These are phyloP conservation scores for Thuja plicata DNA, from an alignment of 83 land plant species.

Conservation along the genomic window DNA sequence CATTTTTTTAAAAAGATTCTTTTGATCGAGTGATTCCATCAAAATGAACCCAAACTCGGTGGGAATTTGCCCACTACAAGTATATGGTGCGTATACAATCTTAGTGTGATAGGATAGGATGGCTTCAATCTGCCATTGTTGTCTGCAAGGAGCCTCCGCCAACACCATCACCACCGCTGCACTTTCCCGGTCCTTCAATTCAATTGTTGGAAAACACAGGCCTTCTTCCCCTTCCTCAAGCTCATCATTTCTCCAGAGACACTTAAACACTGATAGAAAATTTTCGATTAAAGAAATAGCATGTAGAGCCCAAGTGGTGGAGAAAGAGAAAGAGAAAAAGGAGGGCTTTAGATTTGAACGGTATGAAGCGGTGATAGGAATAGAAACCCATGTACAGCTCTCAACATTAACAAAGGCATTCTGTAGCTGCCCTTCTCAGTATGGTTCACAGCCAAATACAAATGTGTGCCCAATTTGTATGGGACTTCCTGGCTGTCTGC, in stretches of 20 bases:
- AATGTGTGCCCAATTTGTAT: conserved; percentile 89
- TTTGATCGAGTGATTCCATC: no score
- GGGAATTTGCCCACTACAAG: no score
- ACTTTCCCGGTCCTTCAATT: background rate
- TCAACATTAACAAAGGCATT: conserved; percentile 88
- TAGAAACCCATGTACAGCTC: conserved; percentile 95
- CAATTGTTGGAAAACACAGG: background rate
- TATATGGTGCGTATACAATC: no score
- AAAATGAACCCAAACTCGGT: no score
- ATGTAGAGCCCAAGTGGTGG: conserved; percentile 9
- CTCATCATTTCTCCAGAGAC: background rate
- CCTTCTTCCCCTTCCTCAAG: background rate
- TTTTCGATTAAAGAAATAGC: background rate
- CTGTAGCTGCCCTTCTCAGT: conserved; percentile 82
- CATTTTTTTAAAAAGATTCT: no score
- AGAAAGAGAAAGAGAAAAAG: conserved; percentile 1
- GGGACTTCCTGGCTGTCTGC: conserved; percentile 91
- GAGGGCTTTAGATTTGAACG: conserved; percentile 14
- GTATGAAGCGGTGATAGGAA: conserved; percentile 88
- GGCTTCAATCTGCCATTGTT: background rate
- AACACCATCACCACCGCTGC: background rate
- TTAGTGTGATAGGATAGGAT: background rate
- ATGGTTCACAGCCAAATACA: conserved; percentile 84
- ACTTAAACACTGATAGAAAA: background rate
- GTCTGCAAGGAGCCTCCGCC: background rate